Evolutionary conservation across 805 yeast species (phyloP).

Genomic region (Starmera caribaea): DNA sequence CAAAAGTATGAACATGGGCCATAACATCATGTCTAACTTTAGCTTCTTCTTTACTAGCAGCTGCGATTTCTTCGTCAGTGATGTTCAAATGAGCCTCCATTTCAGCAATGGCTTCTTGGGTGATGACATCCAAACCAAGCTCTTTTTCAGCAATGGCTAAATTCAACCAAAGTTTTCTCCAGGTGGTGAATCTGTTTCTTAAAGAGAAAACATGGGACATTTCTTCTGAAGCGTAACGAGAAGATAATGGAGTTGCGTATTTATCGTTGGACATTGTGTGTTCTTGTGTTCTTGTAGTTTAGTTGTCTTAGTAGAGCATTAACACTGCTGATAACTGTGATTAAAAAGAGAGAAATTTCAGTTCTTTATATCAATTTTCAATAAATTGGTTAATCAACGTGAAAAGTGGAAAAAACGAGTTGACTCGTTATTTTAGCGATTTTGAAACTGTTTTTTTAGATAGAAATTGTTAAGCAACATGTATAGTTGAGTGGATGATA

Average conservation of each 20-base stretch:
- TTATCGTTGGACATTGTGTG: constrained; percentile 40
- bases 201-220: constrained; percentile 90
- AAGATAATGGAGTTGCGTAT: constrained; percentile 87
- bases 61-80: constrained; percentile 87
- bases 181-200: constrained; percentile 91
- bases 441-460: too few species aligned
- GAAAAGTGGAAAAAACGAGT: too few species aligned
- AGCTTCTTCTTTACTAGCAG: constrained; percentile 89
- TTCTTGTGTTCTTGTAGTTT: too few species aligned
- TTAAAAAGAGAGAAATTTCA: background rate
- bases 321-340: background rate
- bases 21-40: constrained; percentile 98
- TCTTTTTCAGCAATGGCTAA: constrained; percentile 93
- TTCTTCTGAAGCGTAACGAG: constrained; percentile 96
- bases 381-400: too few species aligned
- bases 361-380: too few species aligned
- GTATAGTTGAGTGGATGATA: too few species aligned
- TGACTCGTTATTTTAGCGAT: too few species aligned
- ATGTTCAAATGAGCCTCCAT: constrained; percentile 70
- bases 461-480: too few species aligned
- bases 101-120: constrained; percentile 87
- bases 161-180: constrained; percentile 97
- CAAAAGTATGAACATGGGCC: constrained; percentile 98
- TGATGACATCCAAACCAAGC: constrained; percentile 74
- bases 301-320: too few species aligned